Evolutionary conservation across 2,329 filamentous ascomycete genomes (phyloP).

Genomic region (Fusarium pseudograminearum): DNA sequence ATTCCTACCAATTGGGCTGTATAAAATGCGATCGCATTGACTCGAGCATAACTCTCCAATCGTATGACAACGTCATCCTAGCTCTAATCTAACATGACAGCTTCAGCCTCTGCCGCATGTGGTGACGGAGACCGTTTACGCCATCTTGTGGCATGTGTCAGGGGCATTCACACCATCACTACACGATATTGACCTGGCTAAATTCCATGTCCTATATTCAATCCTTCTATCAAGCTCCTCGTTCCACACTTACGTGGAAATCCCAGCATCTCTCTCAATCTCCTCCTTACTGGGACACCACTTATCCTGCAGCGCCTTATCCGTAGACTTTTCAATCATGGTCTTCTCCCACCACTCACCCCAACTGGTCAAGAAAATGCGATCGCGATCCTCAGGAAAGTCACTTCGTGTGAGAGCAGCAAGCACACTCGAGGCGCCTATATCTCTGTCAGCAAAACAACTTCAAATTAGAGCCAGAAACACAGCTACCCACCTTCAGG

Average conservation of each 20-base stretch:
- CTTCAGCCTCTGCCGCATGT: neutral
- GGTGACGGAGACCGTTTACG: neutral
- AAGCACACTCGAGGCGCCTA: conserved; percentile 61
- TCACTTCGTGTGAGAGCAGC: conserved; percentile 59
- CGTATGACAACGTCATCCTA: neutral
- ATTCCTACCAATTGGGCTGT: neutral
- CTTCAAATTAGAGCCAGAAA: neutral
- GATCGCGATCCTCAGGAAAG: conserved; percentile 63
- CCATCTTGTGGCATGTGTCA: neutral
- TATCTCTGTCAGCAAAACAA: conserved; percentile 21
- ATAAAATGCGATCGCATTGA: neutral
- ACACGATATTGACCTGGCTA: neutral
- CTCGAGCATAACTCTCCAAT: neutral
- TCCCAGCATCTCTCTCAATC: conserved; percentile 59
- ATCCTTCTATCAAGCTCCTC: neutral
- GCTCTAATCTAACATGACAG: neutral
- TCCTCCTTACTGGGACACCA: conserved; percentile 62
- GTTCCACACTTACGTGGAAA: conserved; percentile 11
- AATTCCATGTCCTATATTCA: neutral
- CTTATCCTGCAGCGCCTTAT: conserved; percentile 63
- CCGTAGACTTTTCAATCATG: conserved; percentile 56
- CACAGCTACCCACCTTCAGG: conserved; percentile 56
- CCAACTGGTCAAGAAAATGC: conserved; percentile 67
- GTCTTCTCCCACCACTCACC: conserved; percentile 67
- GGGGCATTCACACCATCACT: neutral